These are phyloP conservation scores for Spizellomyces punctatus DNA, from an alignment of 192 early-diverging fungal species.

Conservation along the genomic window DNA sequence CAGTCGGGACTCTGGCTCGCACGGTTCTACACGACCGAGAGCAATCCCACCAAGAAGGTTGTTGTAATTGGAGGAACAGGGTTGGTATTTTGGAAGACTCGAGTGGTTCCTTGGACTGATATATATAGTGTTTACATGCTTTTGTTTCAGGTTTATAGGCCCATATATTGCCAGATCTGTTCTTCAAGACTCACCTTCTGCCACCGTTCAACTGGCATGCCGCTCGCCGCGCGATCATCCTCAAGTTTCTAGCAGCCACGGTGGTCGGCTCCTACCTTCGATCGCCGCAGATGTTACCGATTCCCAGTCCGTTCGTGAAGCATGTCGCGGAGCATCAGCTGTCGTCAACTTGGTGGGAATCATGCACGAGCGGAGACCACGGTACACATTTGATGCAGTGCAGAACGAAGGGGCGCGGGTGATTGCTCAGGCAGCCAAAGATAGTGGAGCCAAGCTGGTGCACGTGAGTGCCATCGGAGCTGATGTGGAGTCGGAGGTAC, in stretches of 20 bases:
- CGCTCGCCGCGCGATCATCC: neutral
- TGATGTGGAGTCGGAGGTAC: conserved; percentile 3
- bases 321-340: conserved; percentile 2
- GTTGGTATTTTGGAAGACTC: neutral
- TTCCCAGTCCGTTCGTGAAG: neutral
- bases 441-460: neutral
- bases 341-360: conserved; percentile 16
- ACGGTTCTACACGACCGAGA: too few relatives aligned
- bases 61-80: conserved; percentile 3
- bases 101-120: too few relatives aligned
- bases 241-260: neutral
- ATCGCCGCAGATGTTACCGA: conserved; percentile 6
- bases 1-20: too few relatives aligned
- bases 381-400: conserved; percentile 12
- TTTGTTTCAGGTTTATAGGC: neutral
- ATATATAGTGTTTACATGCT: too few relatives aligned
- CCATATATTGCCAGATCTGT: conserved; percentile 3
- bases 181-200: neutral
- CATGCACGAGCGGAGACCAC: conserved; percentile 12
- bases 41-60: neutral
- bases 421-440: conserved; percentile 5
- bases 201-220: conserved; percentile 2
- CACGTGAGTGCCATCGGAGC: conserved; percentile 15
- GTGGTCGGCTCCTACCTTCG: neutral
- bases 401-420: neutral